Evolutionary conservation across 768 basidiomycete genomes (phyloP).

Genomic region (Pseudohyphozyma bogoriensis): DNA sequence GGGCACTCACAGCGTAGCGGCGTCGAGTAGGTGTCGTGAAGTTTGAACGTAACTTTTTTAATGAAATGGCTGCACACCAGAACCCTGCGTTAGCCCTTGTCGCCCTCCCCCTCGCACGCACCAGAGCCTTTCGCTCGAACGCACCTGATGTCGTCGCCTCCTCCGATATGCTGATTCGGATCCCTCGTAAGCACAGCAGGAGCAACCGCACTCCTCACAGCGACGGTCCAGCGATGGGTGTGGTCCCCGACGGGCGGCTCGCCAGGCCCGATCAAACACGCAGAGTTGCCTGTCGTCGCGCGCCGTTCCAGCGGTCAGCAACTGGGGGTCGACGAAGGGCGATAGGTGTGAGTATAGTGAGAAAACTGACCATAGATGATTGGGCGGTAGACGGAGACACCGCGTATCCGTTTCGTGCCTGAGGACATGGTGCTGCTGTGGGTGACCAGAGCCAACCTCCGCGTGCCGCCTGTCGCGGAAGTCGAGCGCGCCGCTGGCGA

Average conservation of each 20-base stretch:
- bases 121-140: not conserved
- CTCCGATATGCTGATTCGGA: constrained; percentile 29
- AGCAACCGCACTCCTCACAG: constrained; percentile 77
- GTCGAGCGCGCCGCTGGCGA: too few relatives aligned
- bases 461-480: too few relatives aligned
- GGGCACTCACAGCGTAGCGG: constrained; percentile 61
- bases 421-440: too few relatives aligned
- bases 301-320: too few relatives aligned
- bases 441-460: too few relatives aligned
- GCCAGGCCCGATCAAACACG: constrained; percentile 60
- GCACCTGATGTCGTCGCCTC: constrained; percentile 29
- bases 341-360: too few relatives aligned
- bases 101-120: not conserved
- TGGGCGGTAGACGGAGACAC: constrained; percentile 74
- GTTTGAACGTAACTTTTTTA: constrained; percentile 90
- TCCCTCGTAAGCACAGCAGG: constrained; percentile 39
- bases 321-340: too few relatives aligned
- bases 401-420: constrained; percentile 37
- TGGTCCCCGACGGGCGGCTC: constrained; percentile 66
- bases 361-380: too few relatives aligned
- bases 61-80: constrained; percentile 62
- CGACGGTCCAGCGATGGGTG: constrained; percentile 94
- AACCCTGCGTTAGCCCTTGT: not conserved
- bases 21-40: constrained; percentile 92
- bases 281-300: constrained; percentile 94